Conservation (phyloP, 768 basidiomycete species). For the Lactarius pseudohatsudake region DNA sequence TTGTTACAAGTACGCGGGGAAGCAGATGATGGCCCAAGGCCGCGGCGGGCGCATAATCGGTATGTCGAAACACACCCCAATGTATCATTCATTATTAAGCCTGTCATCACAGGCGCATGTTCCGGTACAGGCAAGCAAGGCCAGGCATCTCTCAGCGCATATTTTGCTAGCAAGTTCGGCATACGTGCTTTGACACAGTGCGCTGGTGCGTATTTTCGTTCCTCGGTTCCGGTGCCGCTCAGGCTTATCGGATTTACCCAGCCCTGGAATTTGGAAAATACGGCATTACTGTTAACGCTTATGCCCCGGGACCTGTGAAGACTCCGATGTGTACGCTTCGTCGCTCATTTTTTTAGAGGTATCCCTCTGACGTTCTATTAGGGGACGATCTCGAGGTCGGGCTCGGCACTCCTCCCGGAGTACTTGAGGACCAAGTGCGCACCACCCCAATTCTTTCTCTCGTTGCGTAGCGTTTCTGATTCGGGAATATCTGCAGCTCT, state of each 20-base stretch:
- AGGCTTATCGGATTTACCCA: not conserved
- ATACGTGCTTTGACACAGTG: conserved; percentile 35
- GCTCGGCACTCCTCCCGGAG: conserved; percentile 13
- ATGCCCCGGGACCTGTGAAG: conserved; percentile 29
- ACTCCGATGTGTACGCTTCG: conserved; percentile 28
- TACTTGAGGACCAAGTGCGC: conserved; percentile 23
- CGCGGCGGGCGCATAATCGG: conserved; percentile 33
- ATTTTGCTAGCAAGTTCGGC: conserved; percentile 37
- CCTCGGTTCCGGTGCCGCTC: not conserved
- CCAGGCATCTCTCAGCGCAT: conserved; percentile 29
- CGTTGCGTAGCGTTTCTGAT: not conserved
- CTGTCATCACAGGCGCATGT: conserved; percentile 21
- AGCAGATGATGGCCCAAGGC: conserved; percentile 32
- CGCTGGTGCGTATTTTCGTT: conserved; percentile 21
- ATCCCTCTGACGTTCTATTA: not conserved
- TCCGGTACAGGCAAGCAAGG: conserved; percentile 13
- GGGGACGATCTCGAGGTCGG: conserved; percentile 21
- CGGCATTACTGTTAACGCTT: conserved; percentile 32
- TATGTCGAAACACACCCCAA: not conserved
- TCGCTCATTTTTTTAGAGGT: not conserved
- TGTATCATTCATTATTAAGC: not conserved
- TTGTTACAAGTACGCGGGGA: conserved; percentile 32
- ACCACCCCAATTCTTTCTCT: not conserved
- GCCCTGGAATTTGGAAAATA: conserved; percentile 29
- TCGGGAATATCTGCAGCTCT: conserved; percentile 8